Conservation (phyloP, 345 rosid species). For the Turritis glabra region DNA sequence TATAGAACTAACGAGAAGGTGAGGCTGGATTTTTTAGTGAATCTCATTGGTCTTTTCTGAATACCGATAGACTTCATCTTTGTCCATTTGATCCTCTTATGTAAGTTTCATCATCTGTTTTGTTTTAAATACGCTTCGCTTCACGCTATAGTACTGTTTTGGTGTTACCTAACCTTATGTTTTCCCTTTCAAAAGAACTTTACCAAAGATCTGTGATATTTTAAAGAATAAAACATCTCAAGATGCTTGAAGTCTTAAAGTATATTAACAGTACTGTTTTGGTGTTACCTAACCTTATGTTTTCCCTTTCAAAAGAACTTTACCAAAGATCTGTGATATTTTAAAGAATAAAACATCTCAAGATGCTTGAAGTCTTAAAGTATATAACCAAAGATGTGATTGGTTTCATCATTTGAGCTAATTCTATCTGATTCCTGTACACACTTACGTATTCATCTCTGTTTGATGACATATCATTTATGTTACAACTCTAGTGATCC, state of each 20-base stretch:
- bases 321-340: too few relatives aligned
- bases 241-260: too few relatives aligned
- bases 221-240: too few relatives aligned
- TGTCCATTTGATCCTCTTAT: too few relatives aligned
- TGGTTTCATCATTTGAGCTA: background rate
- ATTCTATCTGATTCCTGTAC: background rate
- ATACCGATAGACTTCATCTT: too few relatives aligned
- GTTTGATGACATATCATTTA: background rate
- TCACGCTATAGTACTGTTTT: background rate
- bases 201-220: too few relatives aligned
- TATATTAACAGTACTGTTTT: background rate
- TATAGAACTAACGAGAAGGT: background rate
- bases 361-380: background rate
- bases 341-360: background rate
- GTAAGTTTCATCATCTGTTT: background rate
- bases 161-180: background rate
- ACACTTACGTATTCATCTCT: background rate
- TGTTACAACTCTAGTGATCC: background rate
- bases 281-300: background rate
- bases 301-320: too few relatives aligned
- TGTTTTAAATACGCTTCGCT: background rate
- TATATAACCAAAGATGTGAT: background rate
- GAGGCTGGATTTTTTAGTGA: background rate
- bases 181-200: too few relatives aligned
- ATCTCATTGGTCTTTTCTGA: background rate